A percentile compares a stretch with the other conserved stretches of the same genome.
Conservation (phyloP, 805 yeast genomes). For the Nakazawaea anatomiae region DNA sequence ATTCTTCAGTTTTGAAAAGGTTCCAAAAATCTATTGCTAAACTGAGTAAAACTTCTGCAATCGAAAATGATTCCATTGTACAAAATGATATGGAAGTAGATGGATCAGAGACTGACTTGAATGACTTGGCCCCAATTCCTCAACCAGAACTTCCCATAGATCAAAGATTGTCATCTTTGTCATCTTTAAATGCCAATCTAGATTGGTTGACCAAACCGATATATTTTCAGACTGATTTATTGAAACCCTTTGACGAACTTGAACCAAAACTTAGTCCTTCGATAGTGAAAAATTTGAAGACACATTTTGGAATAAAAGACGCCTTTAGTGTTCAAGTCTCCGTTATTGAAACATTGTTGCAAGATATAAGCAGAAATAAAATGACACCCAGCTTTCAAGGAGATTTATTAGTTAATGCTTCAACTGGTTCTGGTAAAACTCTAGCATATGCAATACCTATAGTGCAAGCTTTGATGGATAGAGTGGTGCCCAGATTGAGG, state of each 20-base stretch:
- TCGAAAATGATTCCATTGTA: constrained; percentile 4
- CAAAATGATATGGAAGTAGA: constrained; percentile 16
- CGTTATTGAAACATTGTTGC: constrained; percentile 49
- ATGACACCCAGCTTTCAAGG: constrained; percentile 53
- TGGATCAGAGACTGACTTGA: constrained; percentile 23
- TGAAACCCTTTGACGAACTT: constrained; percentile 44
- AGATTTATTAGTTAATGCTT: constrained; percentile 83
- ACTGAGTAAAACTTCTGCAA: constrained; percentile 1
- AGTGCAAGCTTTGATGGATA: constrained; percentile 54
- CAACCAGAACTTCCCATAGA: constrained; percentile 71
- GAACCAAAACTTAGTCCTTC: constrained; percentile 32
- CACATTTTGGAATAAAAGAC: constrained; percentile 33
- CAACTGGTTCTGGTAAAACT: constrained; percentile 96
- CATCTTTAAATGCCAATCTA: constrained; percentile 30
- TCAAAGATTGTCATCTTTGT: constrained; percentile 27
- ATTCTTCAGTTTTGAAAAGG: constrained; percentile 45
- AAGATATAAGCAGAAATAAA: constrained; percentile 33
- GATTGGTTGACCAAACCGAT: constrained; percentile 68
- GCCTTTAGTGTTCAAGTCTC: constrained; percentile 79
- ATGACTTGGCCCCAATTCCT: constrained; percentile 69
- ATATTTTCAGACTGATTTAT: constrained; percentile 42
- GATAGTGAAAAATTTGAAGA: constrained; percentile 39
- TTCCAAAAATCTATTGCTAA: constrained; percentile 38
- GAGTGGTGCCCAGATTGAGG: constrained; percentile 67
- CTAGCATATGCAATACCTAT: constrained; percentile 84